Percentiles rank a stretch among this genome's conserved stretches.
phyloP scores from a whole-genome alignment of 192 early-diverging fungal species.

The Endogone sp. region DNA sequence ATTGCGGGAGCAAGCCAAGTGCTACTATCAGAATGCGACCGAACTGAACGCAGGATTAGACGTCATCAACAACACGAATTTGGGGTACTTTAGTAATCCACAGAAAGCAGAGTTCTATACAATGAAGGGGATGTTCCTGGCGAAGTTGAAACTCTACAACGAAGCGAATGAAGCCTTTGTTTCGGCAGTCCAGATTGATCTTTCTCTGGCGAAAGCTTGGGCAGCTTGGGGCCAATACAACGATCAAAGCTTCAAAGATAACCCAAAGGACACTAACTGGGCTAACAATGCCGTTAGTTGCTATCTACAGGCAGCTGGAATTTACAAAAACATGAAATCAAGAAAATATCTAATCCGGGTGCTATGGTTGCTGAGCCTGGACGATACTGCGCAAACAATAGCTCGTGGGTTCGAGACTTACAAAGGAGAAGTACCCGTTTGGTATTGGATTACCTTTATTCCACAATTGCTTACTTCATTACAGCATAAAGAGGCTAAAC shows the following conservation, averaged over 20 bases:
- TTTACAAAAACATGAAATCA: constrained; percentile 82
- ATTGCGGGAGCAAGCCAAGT: constrained; percentile 96
- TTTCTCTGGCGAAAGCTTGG: constrained; percentile 91
- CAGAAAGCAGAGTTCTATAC: constrained; percentile 99
- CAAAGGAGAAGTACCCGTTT: constrained; percentile 87
- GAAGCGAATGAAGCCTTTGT: constrained; percentile 92
- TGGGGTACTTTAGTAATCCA: constrained; percentile 85
- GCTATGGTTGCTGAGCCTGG: constrained; percentile 91
- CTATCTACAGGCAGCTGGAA: constrained; percentile 91
- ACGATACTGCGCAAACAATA: constrained; percentile 73
- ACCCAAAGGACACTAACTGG: constrained; percentile 74
- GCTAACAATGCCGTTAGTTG: constrained; percentile 90
- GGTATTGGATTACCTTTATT: constrained; percentile 99
- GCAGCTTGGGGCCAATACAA: constrained; percentile 95
- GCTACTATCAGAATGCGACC: constrained; percentile 84
- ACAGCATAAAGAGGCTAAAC: constrained; percentile 74
- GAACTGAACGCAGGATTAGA: constrained; percentile 93
- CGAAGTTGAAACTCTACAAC: constrained; percentile 77
- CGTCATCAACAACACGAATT: constrained; percentile 98
- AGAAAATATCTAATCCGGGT: constrained; percentile 90
- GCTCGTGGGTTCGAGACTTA: constrained; percentile 80
- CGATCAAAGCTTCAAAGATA: constrained; percentile 85
- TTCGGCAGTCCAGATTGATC: constrained; percentile 85
- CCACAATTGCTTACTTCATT: constrained; percentile 88
- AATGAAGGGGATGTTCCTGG: constrained; percentile 92